Conservation (phyloP, 2,329 filamentous ascomycete species). For the Colletotrichum tofieldiae region DNA sequence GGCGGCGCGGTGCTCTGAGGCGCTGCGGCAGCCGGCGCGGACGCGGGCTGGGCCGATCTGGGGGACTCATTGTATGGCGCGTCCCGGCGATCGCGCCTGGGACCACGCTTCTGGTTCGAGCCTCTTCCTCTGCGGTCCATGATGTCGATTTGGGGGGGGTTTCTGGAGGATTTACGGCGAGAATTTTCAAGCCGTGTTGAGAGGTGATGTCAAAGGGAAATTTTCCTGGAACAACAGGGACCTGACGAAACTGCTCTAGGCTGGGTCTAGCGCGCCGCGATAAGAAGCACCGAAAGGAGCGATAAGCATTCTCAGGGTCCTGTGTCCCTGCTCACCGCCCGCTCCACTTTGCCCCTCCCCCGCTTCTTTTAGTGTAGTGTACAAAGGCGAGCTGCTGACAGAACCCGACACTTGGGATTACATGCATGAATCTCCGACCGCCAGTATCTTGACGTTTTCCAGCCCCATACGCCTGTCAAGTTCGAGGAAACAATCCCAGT, state of each 20-base stretch:
- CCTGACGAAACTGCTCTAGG: slow-evolving; percentile 28
- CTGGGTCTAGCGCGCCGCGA: slow-evolving; percentile 23
- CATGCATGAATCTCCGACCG: background rate
- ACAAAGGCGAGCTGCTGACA: background rate
- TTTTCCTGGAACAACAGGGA: slow-evolving; percentile 31
- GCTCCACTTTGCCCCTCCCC: slow-evolving; percentile 18
- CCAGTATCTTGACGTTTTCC: background rate
- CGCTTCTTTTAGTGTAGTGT: background rate
- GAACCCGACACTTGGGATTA: too few relatives aligned
- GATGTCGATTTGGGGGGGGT: background rate
- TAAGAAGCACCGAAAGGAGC: slow-evolving; percentile 13
- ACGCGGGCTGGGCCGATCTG: slow-evolving; percentile 7
- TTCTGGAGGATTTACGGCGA: slow-evolving; percentile 1
- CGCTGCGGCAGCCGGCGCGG: slow-evolving; percentile 12
- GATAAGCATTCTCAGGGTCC: slow-evolving; percentile 33
- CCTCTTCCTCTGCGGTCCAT: slow-evolving; percentile 41
- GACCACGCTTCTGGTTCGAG: slow-evolving; percentile 16
- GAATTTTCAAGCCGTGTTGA: slow-evolving; percentile 16
- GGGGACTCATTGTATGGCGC: slow-evolving; percentile 17
- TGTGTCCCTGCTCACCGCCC: slow-evolving; percentile 12
- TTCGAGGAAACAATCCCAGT: background rate
- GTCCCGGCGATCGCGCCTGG: slow-evolving; percentile 27
- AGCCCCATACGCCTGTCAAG: background rate
- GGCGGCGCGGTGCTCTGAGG: slow-evolving; percentile 49
- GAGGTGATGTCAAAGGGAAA: slow-evolving; percentile 34